Percentiles rank a stretch among this genome's conserved stretches.
These are phyloP conservation scores for Candida piceae DNA, from an alignment of 805 yeast species.

Conservation along the genomic window DNA sequence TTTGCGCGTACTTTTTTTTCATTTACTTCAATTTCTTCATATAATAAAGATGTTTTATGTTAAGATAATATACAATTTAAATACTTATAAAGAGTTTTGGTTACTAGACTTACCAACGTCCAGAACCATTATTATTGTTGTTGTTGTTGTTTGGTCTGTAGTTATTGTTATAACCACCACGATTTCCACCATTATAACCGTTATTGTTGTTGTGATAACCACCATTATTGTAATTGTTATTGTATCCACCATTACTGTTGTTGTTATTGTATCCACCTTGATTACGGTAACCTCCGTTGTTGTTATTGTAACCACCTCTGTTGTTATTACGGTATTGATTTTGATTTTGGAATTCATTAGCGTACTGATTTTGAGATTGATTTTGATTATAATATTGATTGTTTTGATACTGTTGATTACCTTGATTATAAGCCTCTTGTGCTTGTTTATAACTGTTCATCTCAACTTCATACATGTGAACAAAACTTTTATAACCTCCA, in stretches of 20 bases:
- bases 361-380: conserved; percentile 11
- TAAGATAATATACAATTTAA: too few relatives aligned
- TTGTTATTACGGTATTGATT: conserved; percentile 6
- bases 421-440: conserved; percentile 8
- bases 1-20: too few relatives aligned
- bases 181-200: conserved; percentile 3
- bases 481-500: conserved; percentile 47
- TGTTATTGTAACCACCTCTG: neutral
- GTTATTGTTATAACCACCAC: conserved; percentile 2
- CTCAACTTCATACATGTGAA: conserved; percentile 30
- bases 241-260: conserved; percentile 7
- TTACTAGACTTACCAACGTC: conserved; percentile 1
- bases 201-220: conserved; percentile 1
- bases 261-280: conserved; percentile 11
- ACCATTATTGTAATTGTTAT: conserved; percentile 5
- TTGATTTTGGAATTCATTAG: conserved; percentile 14
- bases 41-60: too few relatives aligned
- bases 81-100: too few relatives aligned
- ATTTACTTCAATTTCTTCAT: too few relatives aligned
- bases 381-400: conserved; percentile 7
- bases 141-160: conserved; percentile 1
- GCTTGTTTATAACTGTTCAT: conserved; percentile 20
- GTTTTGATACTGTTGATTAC: conserved; percentile 11
- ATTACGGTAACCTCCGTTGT: conserved; percentile 10
- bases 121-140: conserved; percentile 2